Base-by-base conservation (phyloP, 208 protist species). In the Naegleria fowleri region DNA sequence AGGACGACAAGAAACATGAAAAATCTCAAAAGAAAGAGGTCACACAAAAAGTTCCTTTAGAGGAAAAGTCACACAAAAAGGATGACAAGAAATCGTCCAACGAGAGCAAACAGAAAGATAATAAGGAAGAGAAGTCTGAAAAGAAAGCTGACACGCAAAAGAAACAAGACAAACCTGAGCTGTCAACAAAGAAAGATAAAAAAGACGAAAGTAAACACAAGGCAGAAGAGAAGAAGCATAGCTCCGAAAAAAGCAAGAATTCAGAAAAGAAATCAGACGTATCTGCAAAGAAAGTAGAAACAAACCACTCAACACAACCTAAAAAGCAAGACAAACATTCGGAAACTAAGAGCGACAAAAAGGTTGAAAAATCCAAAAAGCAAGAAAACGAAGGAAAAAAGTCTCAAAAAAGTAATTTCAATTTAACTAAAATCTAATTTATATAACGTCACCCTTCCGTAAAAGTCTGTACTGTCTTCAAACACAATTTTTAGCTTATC, bases 341-440 rank as follows among this genome's bases (percentile, higher is more conserved):
- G n/a, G n/a, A n/a, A n/a, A n/a, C n/a, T n/a, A n/a, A n/a, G n/a
- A n/a, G n/a, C n/a, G 43, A 7, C 43, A 48, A 48, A 1, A 48
- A 48, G 43, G 7, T 7, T 9, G 43, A 48, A 48, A 48, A 7
- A 9, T 48, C 43, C 43, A 48, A 48, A 7, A 48, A 48, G 7
- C 5, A 9, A 48, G 7, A 48, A 7, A 1, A 48, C 5, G 1
- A 48, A 48, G 43, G 7, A 48, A 9, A 9, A 48, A 48, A 48
- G 1, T 48, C 1, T 48, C 43, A 48, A 48, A 48, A 48, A 48
- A 67, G 22, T 29, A 22, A 4, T 67, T 15, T 29, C 11, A 67
- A 67, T 67, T 67, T 36, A 79, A 36, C 67, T 79, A 36, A 79
- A 85, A 43, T 88, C 85, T 58, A 88, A 88, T 88, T 58, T 51